A percentile compares a stretch with the other conserved stretches of the same genome.
Conservation (phyloP, 441 rosid genomes). For the Viola pubescens region DNA sequence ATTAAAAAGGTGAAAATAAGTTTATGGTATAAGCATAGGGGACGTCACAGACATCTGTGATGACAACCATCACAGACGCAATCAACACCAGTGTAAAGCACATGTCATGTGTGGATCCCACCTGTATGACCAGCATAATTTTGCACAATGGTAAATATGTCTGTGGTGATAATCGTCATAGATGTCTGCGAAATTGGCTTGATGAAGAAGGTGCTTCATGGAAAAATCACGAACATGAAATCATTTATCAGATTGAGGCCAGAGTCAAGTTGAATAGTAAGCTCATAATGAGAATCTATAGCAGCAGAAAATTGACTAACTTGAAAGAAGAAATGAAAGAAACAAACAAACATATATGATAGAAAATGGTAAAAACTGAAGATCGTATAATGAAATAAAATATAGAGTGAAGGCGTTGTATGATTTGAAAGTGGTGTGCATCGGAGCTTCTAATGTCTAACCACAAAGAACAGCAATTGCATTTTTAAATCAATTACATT, state of each 20-base stretch:
- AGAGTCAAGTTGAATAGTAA: not conserved
- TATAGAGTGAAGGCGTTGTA: slow-evolving; percentile 11
- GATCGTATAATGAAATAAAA: not conserved
- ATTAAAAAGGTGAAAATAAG: slow-evolving; percentile 7
- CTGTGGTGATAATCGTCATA: slow-evolving; percentile 21
- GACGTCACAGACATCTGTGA: slow-evolving; percentile 18
- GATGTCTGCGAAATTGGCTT: slow-evolving; percentile 21
- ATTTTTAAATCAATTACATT: too few species aligned
- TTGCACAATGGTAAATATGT: slow-evolving; percentile 21
- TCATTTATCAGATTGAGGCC: slow-evolving; percentile 20
- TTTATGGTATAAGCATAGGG: slow-evolving; percentile 10
- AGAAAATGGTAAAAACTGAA: not conserved
- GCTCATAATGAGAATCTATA: not conserved
- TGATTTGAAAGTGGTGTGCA: not conserved
- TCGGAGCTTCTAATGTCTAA: too few species aligned
- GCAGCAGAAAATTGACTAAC: not conserved
- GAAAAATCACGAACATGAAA: slow-evolving; percentile 26
- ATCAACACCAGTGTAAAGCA: slow-evolving; percentile 21
- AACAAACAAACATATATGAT: not conserved
- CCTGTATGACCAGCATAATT: slow-evolving; percentile 21
- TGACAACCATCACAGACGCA: slow-evolving; percentile 26
- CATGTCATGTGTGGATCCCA: slow-evolving; percentile 19
- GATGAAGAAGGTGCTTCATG: slow-evolving; percentile 26
- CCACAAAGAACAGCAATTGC: too few species aligned
- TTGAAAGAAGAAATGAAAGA: not conserved